Base-by-base conservation (phyloP, 306 rosid species). In the Dryas octopetala region DNA sequence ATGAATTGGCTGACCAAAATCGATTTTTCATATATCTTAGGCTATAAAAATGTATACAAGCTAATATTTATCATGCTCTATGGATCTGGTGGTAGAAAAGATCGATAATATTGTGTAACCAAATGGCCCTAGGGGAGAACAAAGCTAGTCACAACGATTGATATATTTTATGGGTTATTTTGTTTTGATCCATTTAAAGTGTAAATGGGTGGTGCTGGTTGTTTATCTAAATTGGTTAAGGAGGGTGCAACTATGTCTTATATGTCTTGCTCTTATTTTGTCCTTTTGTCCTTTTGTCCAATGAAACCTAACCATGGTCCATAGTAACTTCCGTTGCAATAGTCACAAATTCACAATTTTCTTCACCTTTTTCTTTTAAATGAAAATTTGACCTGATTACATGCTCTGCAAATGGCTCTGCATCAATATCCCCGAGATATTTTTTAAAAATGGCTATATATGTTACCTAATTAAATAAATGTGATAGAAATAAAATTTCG, bases 1-100 rank as follows among this genome's bases (percentile, higher is more conserved):
- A 77, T 75, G 72, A 46, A 74, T 74, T 73, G 76, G 78, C 76
- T 71, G 85, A 80, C 85, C 78, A 75, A 52, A 78, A 61, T 59
- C 74, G 13, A 12, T 54, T 19, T 58, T 43, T 7, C 38, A 32
- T 32, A 0, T 81, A 53, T 77, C 66, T 46, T 46, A 23, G 43
- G 19, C 9, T 49, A 46, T 47, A 12, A 60, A 55, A 44, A 26
- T 17, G 15, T 46, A 70, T 5, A 40, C 15, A 61, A 2, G 38
- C 38, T 23, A 23, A 23, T 32, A 32, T 32, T 32, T 32, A 32
- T 32, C 38, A 32, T 1, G 38, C 38, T 1, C 38, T 32, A 32
- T 32, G 38, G 38, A 32, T 32, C 38, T 32, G 38, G 3, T 32
- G 38, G 38, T 32, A 1, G 38, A 32, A 32, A 32, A 32, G 38